Evolutionary conservation across 441 rosid species (phyloP).

Genomic region (Mallotus japonicus): DNA sequence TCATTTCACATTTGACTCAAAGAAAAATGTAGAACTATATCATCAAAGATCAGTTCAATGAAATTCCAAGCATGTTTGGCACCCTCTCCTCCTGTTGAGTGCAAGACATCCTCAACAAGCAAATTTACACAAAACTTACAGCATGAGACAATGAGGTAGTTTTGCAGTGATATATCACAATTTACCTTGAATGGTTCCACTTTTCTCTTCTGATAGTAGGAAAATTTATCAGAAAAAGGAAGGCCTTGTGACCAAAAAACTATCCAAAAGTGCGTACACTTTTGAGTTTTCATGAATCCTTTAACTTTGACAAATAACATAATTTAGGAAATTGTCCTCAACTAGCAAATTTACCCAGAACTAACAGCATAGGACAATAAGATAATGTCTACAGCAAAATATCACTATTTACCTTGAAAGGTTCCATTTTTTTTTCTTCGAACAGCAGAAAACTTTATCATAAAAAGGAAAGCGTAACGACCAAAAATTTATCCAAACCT

Average conservation of each 20-base stretch:
- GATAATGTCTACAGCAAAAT: background rate
- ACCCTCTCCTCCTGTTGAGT: background rate
- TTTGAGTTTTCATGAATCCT: background rate
- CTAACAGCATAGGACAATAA: background rate
- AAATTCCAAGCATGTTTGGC: background rate
- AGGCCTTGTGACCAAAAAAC: background rate
- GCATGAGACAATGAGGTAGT: background rate
- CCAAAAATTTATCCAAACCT: background rate
- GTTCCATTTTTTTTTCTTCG: background rate
- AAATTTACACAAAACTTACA: background rate
- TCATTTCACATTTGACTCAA: background rate
- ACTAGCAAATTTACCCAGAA: background rate
- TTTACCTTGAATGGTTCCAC: background rate
- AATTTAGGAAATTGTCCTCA: background rate
- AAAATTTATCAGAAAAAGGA: background rate
- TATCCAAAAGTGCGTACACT: background rate
- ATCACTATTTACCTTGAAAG: background rate
- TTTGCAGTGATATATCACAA: background rate
- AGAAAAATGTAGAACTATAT: background rate
- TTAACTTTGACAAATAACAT: background rate
- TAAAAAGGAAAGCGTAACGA: no score
- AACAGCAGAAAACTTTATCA: no score
- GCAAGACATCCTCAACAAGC: background rate
- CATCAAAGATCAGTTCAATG: background rate
- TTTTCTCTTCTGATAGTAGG: background rate